Base-by-base conservation (phyloP, 2,329 filamentous ascomycete genomes). In the Alternaria gansuensis region DNA sequence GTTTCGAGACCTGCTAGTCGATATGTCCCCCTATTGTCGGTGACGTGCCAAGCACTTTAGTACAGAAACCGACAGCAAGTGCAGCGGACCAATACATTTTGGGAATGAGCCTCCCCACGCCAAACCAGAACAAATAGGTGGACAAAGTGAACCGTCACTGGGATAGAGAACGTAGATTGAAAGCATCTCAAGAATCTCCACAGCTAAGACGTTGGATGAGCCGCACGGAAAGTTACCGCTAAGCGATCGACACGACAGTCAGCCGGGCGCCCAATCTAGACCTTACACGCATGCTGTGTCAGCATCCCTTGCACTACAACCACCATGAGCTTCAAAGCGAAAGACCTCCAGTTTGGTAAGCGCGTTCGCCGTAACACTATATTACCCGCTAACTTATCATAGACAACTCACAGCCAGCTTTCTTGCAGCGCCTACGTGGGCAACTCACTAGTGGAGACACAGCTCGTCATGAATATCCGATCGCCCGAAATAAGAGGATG, bases 281-380 rank as follows among this genome's bases (percentile, higher is more conserved):
- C 52, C 49, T 37, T 52, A 28, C 43, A 45, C 36, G 46, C 28
- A 31, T 52, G 41, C 51, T 37, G 31, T 28, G 37, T 44, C 43
- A 29, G 11, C 48, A 41, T 50, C 24, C 39, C 51, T 54, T 62
- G 51, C 51, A 36, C 45, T 57, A n/a, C 45, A 29, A 33, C 3
- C 23, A 62, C 51, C 10, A 89, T 82, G 79, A 81, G 79, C 60
- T 79, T 91, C 73, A 91, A 87, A 52, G 81, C 86, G 67, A 91
- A 90, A 70, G 88, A 91, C 76, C 83, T 93, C 48, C 83, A 84
- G 57, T 93, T 91, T 82, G 82, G 85, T 79, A 51, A 28, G 61
- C 36, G 44, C 10, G 5, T 5, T 40, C 13, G 14, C 24, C 24
- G 5, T 1, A 34, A 13, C 14, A 9, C 4, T 13, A 21, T 23